Conservation (phyloP, 2,329 filamentous ascomycete genomes). For the Cordyceps tenuipes region DNA sequence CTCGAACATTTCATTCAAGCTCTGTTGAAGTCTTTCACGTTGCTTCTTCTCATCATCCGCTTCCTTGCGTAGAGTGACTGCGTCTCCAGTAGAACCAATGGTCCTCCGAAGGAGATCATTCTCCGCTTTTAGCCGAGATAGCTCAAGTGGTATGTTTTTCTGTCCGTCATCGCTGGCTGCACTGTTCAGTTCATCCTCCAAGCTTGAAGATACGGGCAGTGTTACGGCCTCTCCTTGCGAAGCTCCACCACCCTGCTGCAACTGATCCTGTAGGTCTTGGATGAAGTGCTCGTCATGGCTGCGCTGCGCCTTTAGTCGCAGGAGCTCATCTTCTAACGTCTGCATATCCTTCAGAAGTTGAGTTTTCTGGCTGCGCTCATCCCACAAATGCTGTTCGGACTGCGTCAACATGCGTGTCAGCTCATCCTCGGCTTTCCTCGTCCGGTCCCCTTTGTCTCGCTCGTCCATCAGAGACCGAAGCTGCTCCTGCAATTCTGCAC, state of each 20-base stretch:
- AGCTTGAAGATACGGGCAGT: conserved; percentile 28
- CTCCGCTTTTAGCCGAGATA: conserved; percentile 53
- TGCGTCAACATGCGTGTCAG: conserved; percentile 33
- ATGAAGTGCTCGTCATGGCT: conserved; percentile 46
- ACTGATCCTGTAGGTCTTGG: conserved; percentile 51
- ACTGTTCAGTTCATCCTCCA: conserved; percentile 53
- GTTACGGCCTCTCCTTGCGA: conserved; percentile 17
- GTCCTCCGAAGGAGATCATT: conserved; percentile 50
- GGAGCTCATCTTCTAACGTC: conserved; percentile 38
- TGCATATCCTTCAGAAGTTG: conserved; percentile 37
- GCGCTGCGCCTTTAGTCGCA: conserved; percentile 38
- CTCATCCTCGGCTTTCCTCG: conserved; percentile 30
- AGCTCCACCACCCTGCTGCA: conserved; percentile 29
- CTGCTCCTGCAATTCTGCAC: conserved; percentile 44
- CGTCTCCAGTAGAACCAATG: conserved; percentile 45
- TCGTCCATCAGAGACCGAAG: conserved; percentile 30
- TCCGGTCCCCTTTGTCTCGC: conserved; percentile 25
- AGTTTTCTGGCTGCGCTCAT: conserved; percentile 37
- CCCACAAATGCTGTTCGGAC: conserved; percentile 34
- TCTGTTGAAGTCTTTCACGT: conserved; percentile 43
- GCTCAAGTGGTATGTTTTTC: conserved; percentile 39
- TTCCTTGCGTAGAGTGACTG: conserved; percentile 45
- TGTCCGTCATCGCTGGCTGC: conserved; percentile 31
- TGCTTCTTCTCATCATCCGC: conserved; percentile 46
- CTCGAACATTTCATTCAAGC: conserved; percentile 49